A percentile compares a stretch with the other conserved stretches of the same genome.
These are phyloP conservation scores for Talaromyces adpressus DNA, from an alignment of 495 filamentous ascomycete species.

Conservation along the genomic window DNA sequence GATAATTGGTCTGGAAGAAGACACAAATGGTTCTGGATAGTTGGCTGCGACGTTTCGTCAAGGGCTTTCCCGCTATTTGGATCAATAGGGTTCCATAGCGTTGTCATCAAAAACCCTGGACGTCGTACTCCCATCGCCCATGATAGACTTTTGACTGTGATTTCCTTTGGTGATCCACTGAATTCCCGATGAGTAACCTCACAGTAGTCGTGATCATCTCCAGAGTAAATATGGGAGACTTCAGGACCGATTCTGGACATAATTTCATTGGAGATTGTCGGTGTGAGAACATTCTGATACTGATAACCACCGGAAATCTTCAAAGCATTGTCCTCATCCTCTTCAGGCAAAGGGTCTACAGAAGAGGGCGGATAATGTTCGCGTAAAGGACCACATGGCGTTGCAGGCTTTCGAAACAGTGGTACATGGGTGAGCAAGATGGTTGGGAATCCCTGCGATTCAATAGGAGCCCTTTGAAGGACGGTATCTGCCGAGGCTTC, in stretches of 20 bases:
- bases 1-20: slow-evolving; percentile 80
- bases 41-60: slow-evolving; percentile 32
- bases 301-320: slow-evolving; percentile 73
- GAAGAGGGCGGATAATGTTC: slow-evolving; percentile 71
- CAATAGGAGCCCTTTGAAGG: slow-evolving; percentile 15
- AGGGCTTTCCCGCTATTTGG: slow-evolving; percentile 49
- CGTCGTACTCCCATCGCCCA: slow-evolving; percentile 95
- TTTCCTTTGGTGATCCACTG: slow-evolving; percentile 65
- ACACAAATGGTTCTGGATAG: slow-evolving; percentile 83
- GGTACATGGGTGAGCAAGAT: slow-evolving; percentile 88
- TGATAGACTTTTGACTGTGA: slow-evolving; percentile 88
- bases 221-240: slow-evolving; percentile 70
- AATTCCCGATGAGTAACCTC: slow-evolving; percentile 71
- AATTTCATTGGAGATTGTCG: slow-evolving; percentile 62
- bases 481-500: slow-evolving; percentile 21
- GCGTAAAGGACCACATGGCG: slow-evolving; percentile 83
- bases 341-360: slow-evolving; percentile 49
- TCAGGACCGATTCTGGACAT: slow-evolving; percentile 70
- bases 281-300: slow-evolving; percentile 89
- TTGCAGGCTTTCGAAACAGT: slow-evolving; percentile 70
- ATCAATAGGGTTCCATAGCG: slow-evolving; percentile 85
- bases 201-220: slow-evolving; percentile 98
- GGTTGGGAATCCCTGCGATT: slow-evolving; percentile 57
- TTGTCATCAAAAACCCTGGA: slow-evolving; percentile 83
- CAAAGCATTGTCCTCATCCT: slow-evolving; percentile 75